These are phyloP conservation scores for Fusarium annulatum DNA, from an alignment of 2,329 filamentous ascomycete genomes.

Conservation along the genomic window DNA sequence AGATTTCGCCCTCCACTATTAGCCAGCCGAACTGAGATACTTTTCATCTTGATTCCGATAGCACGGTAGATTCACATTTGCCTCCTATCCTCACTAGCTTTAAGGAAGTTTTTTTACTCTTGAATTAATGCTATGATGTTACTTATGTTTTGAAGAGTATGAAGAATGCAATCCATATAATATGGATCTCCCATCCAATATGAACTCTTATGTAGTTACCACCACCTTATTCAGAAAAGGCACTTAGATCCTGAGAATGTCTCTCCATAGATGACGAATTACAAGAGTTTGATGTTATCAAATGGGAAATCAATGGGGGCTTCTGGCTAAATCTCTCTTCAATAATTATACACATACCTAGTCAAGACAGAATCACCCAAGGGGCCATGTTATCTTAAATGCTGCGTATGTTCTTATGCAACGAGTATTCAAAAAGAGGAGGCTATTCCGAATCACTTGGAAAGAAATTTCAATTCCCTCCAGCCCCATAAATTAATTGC, in stretches of 20 bases:
- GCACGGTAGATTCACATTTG: background rate
- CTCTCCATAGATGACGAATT: background rate
- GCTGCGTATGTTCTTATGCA: too few species aligned
- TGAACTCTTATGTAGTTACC: background rate
- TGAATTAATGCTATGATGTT: background rate
- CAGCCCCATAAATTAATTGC: too few species aligned
- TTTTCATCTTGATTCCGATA: rapidly evolving
- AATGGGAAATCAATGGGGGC: background rate
- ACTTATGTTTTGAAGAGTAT: too few species aligned
- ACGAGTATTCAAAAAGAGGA: too few species aligned
- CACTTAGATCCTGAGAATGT: too few species aligned
- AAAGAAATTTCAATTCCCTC: too few species aligned
- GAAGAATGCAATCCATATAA: background rate
- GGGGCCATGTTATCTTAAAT: background rate
- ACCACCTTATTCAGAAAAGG: too few species aligned
- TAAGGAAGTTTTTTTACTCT: background rate
- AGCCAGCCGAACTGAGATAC: background rate
- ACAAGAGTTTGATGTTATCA: background rate
- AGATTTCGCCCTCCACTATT: background rate
- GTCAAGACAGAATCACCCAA: background rate
- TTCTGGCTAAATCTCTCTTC: background rate
- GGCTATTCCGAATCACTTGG: too few species aligned
- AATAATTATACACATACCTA: too few species aligned
- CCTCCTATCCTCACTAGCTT: background rate
- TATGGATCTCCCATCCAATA: background rate